Evolutionary conservation across 345 rosid species (phyloP), one percentile per base, ranked within the genome.

Genomic region (Capsella bursapastoris): DNA sequence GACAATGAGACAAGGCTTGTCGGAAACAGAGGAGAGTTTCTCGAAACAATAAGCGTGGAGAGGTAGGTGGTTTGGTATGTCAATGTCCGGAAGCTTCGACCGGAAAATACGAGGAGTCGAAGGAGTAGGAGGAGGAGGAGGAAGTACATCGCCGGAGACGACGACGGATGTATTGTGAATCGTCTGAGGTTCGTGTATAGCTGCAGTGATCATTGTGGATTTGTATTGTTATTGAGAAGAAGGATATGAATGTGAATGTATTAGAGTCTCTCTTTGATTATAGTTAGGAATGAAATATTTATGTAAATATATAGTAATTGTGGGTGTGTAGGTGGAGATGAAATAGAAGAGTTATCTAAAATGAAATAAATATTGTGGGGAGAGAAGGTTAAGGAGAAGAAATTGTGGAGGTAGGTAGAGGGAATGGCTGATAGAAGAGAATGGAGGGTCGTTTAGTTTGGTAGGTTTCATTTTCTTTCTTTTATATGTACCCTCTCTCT

Each of bases 11-110:
- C 97, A 91, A 8, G 95, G 89, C 2, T 80, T 82, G 43, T 87
- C 83, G 0, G 84, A 34, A 47, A 77, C 49, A n/a, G 57, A 12
- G 1, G 84, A 61, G 34, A 86, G 64, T 34, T 84, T 80, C 5
- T 91, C 73, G 31, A 91, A 94, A 80, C 96, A 87, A 66, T 94
- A 91, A 1, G 87, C 40, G 16, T 88, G 97, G 57, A 94, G 95
- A 70, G 97, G 82, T 31, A 88, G 93, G 82, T 94, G 88, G 70
- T 80, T 76, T 27, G 95, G 77, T 31, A 91, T 88, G 72, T 86
- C 72, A 6, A 94, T 94, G 6, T 88, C 96, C 0, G 96, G 93
- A 2, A 94, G 83, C 66, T 84, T 94, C 1, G 98, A 94, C 50
- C 86, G 78, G 89, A 94, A 94, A 66, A 91, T 61, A 25, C 64